Evolutionary conservation across 2,329 filamentous ascomycete genomes (phyloP), one percentile per base, ranked within the genome.

Genomic region (Clathrospora elynae): DNA sequence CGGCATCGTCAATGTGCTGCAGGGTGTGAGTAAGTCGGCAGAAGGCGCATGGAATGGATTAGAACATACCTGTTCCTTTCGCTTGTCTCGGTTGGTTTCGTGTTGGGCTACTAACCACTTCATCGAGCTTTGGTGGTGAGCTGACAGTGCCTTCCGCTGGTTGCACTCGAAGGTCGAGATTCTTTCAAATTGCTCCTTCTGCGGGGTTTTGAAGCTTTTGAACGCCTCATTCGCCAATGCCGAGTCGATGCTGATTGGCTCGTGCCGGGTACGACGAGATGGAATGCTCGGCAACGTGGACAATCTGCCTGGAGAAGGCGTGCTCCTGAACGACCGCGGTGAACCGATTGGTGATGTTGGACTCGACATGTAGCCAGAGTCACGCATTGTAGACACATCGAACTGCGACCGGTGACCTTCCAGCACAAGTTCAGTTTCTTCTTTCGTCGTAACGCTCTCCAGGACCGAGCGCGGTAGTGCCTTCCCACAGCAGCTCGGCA

Each of bases 401-500:
- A 55, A 59, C 19, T 5, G 28, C 32, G 16, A 29, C 25, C n/a
- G n/a, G n/a, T n/a, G n/a, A 10, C 30, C 39, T 5, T 48, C 42
- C 2, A 48, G 13, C 16, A 73, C 53, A 9, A 61, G 55, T 23
- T 61, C 61, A 36, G 68, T 63, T 46, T 74, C 71, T 53, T 70
- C 63, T 30, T 66, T 59, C 6, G 64, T 70, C 57, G 71, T 56
- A 6, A 72, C 66, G 23, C 58, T 57, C 35, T 71, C 67, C 7
- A 75, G 57, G n/a, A 73, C 51, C 3, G 51, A 49, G 12, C 64
- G 69, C n/a, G 73, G 71, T 12, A 75, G 58, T 2, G 68, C 66
- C 10, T 57, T 63, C 10, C 68, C 68, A 48, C 73, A 75, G 46
- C 73, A 75, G 39, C 57, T 67, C 0, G 73, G 73, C 7, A 66